These are phyloP conservation scores for Vanrija pseudolonga DNA, from an alignment of 1,284 basidiomycete species.

Conservation along the genomic window DNA sequence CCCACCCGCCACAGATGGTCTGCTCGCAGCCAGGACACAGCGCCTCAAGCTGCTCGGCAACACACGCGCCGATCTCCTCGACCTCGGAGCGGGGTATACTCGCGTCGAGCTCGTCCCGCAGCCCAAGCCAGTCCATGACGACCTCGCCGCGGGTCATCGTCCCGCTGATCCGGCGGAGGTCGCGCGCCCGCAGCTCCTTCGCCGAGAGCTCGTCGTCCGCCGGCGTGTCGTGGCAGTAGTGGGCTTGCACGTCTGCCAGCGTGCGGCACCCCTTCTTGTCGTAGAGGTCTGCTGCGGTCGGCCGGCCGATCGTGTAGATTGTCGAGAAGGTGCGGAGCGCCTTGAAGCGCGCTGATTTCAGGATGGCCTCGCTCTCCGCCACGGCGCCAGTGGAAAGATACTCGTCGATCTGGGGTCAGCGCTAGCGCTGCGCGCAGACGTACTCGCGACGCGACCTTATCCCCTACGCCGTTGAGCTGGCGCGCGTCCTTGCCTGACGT, in stretches of 20 bases:
- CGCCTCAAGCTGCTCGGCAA: conserved; percentile 38
- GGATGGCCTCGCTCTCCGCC: conserved; percentile 36
- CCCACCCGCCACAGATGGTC: conserved; percentile 44
- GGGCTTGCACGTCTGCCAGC: conserved; percentile 35
- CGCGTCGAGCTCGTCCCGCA: conserved; percentile 40
- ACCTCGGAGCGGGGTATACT: conserved; percentile 46
- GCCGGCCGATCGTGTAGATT: conserved; percentile 44
- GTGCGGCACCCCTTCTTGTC: conserved; percentile 39
- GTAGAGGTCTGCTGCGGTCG: conserved; percentile 41
- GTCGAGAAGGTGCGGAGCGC: conserved; percentile 37
- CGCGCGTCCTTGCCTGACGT: conserved; percentile 42
- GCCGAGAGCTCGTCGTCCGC: not conserved
- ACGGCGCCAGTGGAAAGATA: conserved; percentile 39
- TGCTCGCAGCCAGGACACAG: conserved; percentile 38
- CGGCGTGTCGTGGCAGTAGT: conserved; percentile 26
- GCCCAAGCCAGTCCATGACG: conserved; percentile 42
- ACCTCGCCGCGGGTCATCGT: conserved; percentile 46
- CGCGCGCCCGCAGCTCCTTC: conserved; percentile 25
- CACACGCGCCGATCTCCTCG: conserved; percentile 37
- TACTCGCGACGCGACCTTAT: conserved; percentile 44
- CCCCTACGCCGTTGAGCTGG: conserved; percentile 41
- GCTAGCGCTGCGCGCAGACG: not conserved
- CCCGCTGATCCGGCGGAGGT: conserved; percentile 29
- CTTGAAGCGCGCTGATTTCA: conserved; percentile 30
- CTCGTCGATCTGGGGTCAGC: conserved; percentile 41